Conservation (phyloP, 306 rosid genomes). For the Cyamopsis tetragonoloba region DNA sequence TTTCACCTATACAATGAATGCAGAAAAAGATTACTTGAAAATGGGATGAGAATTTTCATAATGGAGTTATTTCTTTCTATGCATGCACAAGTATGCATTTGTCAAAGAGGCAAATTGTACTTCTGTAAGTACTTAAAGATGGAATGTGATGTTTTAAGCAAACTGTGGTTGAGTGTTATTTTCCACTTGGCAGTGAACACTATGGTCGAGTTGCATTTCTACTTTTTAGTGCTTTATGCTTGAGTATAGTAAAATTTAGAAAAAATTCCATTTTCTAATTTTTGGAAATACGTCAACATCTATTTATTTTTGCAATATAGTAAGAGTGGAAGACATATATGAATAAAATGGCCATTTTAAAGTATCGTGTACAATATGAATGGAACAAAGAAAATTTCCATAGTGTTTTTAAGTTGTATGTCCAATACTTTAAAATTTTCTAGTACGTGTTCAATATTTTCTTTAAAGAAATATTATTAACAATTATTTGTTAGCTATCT, state of each 20-base stretch:
- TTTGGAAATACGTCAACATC: not conserved
- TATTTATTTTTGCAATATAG: not conserved
- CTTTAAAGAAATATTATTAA: no score
- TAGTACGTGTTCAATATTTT: no score
- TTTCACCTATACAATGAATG: slow-evolving; percentile 17
- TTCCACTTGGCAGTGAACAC: slow-evolving; percentile 6
- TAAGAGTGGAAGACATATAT: not conserved
- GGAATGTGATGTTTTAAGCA: slow-evolving; percentile 18
- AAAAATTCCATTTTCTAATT: not conserved
- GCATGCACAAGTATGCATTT: not conserved
- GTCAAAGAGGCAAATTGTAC: slow-evolving; percentile 9
- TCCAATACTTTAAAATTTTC: no score
- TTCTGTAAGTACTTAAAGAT: slow-evolving; percentile 7
- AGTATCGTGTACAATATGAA: not conserved
- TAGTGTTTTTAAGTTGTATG: no score
- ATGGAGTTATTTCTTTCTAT: not conserved
- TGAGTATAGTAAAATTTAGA: not conserved
- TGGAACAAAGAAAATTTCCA: not conserved
- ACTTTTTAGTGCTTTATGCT: not conserved
- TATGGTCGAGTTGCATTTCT: slow-evolving; percentile 3
- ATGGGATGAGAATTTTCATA: not conserved
- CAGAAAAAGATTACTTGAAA: slow-evolving; percentile 14
- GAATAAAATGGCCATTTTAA: not conserved
- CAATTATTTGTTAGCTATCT: no score
- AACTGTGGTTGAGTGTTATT: slow-evolving; percentile 19